A percentile compares a stretch with the other conserved stretches of the same genome.
Evolutionary conservation across 2,329 filamentous ascomycete genomes (phyloP).

Genomic region (Xylaria sp.): DNA sequence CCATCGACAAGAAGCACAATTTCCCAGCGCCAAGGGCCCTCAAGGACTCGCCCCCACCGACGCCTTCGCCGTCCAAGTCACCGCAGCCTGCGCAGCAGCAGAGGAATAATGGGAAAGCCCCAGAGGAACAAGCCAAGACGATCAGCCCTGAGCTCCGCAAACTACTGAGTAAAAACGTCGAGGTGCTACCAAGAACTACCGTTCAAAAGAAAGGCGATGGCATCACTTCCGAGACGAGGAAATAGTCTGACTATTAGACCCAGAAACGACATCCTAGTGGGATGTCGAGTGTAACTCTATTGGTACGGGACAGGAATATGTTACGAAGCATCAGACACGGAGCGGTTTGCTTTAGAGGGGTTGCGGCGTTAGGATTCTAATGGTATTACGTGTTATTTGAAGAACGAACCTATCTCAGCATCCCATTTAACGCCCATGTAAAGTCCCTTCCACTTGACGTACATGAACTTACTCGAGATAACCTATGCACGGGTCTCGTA

Average conservation of each 20-base stretch:
- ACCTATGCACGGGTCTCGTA: neutral
- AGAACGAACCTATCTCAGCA: neutral
- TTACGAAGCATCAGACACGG: neutral
- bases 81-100: constrained; percentile 10
- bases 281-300: constrained; percentile 12
- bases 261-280: neutral
- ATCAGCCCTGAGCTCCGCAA: constrained; percentile 61
- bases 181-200: constrained; percentile 33
- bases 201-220: constrained; percentile 33
- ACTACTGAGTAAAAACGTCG: constrained; percentile 49
- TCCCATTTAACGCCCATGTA: neutral
- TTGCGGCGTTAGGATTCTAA: neutral
- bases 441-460: neutral
- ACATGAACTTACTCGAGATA: neutral
- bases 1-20: constrained; percentile 87
- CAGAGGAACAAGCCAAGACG: constrained; percentile 46
- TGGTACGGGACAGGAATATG: neutral
- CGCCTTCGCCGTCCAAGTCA: constrained; percentile 22
- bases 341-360: neutral
- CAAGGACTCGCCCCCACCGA: constrained; percentile 18
- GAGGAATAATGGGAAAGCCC: constrained; percentile 40
- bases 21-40: constrained; percentile 64
- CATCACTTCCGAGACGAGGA: constrained; percentile 25
- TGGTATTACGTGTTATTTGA: neutral
- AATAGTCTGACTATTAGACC: constrained; percentile 4